Evolutionary conservation across 75 land plant species (phyloP).

Genomic region (Selaginella tamariscina): DNA sequence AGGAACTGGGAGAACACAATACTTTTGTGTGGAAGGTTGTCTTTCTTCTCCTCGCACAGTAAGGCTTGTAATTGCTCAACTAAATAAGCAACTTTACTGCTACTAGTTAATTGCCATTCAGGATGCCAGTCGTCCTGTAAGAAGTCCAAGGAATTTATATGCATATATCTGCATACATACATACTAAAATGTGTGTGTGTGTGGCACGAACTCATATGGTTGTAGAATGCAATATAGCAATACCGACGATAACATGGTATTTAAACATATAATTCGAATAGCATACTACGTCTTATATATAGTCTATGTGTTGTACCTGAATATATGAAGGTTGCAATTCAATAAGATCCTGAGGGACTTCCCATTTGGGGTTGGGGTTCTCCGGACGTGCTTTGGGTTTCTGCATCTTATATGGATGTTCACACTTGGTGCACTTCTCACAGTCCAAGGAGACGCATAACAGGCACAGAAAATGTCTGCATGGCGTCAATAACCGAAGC

Average conservation of each 20-base stretch:
- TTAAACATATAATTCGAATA: no score
- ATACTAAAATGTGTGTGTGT: no score
- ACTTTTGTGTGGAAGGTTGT: conserved; percentile 46
- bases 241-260: no score
- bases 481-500: conserved; percentile 85
- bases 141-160: conserved; percentile 6
- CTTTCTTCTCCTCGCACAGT: conserved; percentile 1
- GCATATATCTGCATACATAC: no score
- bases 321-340: conserved; percentile 92
- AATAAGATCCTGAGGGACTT: conserved; percentile 94
- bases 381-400: conserved; percentile 91
- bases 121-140: conserved; percentile 87
- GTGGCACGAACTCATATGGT: no score
- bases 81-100: conserved; percentile 88
- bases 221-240: no score
- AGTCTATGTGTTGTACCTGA: conserved; percentile 41
- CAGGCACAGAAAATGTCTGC: conserved; percentile 84
- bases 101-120: conserved; percentile 95
- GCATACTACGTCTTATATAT: no score
- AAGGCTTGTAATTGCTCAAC: conserved; percentile 46
- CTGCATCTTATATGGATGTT: conserved; percentile 76
- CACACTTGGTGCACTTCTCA: conserved; percentile 79
- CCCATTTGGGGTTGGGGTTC: conserved; percentile 96
- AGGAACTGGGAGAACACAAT: conserved; percentile 93
- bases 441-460: conserved; percentile 87